phyloP scores from a whole-genome alignment of 176 grass and related monocot species.

The Aechmea fasciata region DNA sequence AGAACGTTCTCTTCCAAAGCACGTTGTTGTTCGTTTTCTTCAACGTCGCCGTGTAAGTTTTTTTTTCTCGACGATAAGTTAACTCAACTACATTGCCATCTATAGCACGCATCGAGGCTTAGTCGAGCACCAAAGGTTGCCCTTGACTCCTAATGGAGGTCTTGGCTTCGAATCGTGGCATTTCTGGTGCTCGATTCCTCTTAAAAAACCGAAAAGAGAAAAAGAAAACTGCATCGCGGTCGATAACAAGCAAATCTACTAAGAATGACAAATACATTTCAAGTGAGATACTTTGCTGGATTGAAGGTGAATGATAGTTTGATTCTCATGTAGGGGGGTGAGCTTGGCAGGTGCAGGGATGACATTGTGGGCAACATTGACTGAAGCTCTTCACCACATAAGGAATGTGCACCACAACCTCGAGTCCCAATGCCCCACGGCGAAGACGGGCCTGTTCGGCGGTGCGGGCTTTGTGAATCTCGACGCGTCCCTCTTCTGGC shows the following conservation, averaged over 20 bases:
- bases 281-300: not conserved
- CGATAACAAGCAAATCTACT: too few relatives aligned
- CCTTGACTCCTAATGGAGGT: not conserved
- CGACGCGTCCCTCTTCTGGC: constrained; percentile 56
- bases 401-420: constrained; percentile 37
- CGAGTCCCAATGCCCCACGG: constrained; percentile 26
- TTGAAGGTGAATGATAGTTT: not conserved
- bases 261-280: too few relatives aligned
- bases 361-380: constrained; percentile 36
- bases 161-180: too few relatives aligned
- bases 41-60: constrained; percentile 40
- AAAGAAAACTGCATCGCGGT: too few relatives aligned
- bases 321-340: constrained; percentile 18
- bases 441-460: constrained; percentile 49
- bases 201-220: too few relatives aligned
- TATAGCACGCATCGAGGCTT: not conserved
- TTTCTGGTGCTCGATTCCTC: too few relatives aligned
- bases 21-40: constrained; percentile 40
- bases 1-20: constrained; percentile 27
- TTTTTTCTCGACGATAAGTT: not conserved
- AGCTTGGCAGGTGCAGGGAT: constrained; percentile 23
- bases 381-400: constrained; percentile 29
- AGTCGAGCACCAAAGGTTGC: not conserved
- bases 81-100: not conserved
- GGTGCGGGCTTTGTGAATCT: constrained; percentile 50